phyloP scores from a whole-genome alignment of 495 filamentous ascomycete species.

The Pseudotulostoma volvatum region DNA sequence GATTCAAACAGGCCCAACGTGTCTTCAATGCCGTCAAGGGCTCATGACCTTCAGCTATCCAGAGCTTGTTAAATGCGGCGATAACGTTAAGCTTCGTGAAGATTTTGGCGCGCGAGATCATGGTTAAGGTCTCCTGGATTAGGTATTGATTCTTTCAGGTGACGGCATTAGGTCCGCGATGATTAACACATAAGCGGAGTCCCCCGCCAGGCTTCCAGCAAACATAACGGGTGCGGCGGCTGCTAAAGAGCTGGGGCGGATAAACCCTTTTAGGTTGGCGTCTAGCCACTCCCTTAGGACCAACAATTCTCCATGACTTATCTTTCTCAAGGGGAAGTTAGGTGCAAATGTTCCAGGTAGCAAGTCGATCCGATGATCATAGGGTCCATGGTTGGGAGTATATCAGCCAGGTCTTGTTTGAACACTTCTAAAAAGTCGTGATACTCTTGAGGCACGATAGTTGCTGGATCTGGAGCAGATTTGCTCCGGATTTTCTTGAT shows the following conservation, averaged over 20 bases:
- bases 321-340: neutral
- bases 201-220: neutral
- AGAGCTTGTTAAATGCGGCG: neutral
- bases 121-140: neutral
- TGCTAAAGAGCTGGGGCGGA: neutral
- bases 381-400: neutral
- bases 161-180: neutral
- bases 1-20: neutral
- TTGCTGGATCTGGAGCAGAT: neutral
- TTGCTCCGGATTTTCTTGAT: neutral
- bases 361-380: neutral
- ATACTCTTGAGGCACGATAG: neutral
- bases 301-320: neutral
- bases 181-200: neutral
- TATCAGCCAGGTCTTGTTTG: neutral
- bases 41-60: neutral
- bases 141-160: neutral
- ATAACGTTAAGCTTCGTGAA: neutral
- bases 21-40: neutral
- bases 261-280: neutral
- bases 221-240: neutral
- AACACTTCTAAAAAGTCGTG: neutral
- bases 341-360: neutral
- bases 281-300: neutral
- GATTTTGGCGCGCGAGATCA: neutral